Base-by-base conservation (phyloP, 371 early-diverging fungal species). In the Smittium culicis region DNA sequence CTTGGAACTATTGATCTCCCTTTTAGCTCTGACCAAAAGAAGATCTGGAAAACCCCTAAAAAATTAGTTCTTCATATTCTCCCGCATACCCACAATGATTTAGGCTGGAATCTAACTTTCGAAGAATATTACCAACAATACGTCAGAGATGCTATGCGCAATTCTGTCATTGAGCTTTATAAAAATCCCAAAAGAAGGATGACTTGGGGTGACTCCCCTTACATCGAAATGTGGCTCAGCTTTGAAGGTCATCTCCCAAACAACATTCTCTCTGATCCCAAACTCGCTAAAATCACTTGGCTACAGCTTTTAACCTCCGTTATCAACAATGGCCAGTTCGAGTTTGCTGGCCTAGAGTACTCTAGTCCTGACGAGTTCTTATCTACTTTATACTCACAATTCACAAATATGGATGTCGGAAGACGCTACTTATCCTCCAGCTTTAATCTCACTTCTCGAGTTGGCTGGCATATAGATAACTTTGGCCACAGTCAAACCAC, bases 71-170 rank as follows among this genome's bases (percentile, higher is more conserved):
- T 76, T 29, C 76, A 76, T 28, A 35, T 76, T 32, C 34, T 76
- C 31, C 61, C 76, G 17, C 76, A 76, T 69, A 73, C 73, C 34
- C 76, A 76, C 65, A 68, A 69, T 33, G 76, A 76, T 56, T 57
- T 73, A 17, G 76, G 76, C 30, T 76, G 76, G 76, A 76, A 76
- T 70, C 69, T 73, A 32, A 76, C 71, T 29, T 64, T 76, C n/a
- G 65, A 67, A 27, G 71, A 62, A 5, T 76, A 76, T 71, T 76
- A 76, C 66, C 16, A 20, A 31, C 11, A 34, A 27, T 62, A 65
- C 11, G 76, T 76, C 61, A 74, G 34, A 32, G 1, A 31, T 1
- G 76, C 73, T 8, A 54, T 76, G 77, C 73, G 74, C 1, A 62
- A 61, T 14, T 70, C 69, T 24, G 54, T 27, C 24, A n/a, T 27